Percentiles rank a stretch among this genome's conserved stretches.
These are phyloP conservation scores for Leccinum barrowsii DNA, from an alignment of 768 basidiomycete species.

Conservation along the genomic window DNA sequence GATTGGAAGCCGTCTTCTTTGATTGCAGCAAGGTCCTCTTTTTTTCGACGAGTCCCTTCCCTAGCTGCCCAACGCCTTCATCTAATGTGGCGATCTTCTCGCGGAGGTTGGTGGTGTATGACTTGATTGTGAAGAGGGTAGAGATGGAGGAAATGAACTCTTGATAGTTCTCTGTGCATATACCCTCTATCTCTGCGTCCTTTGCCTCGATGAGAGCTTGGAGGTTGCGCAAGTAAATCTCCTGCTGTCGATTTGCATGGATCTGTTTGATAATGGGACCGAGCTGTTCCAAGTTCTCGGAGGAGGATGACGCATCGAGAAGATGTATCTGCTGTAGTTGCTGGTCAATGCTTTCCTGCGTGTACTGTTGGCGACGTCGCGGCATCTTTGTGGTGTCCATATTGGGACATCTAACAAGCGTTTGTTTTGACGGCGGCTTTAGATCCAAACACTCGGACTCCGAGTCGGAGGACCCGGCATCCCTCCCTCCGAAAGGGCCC, in stretches of 20 bases:
- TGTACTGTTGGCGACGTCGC: slow-evolving; percentile 67
- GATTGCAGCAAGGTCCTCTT: slow-evolving; percentile 86
- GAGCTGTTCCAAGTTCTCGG: slow-evolving; percentile 93
- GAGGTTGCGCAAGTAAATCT: slow-evolving; percentile 81
- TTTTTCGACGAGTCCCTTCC: slow-evolving; percentile 86
- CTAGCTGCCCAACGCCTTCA: slow-evolving; percentile 82
- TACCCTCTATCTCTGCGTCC: slow-evolving; percentile 93
- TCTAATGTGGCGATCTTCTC: slow-evolving; percentile 90
- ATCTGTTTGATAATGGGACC: slow-evolving; percentile 95
- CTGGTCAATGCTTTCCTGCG: slow-evolving; percentile 81
- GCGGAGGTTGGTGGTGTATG: slow-evolving; percentile 91
- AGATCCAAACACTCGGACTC: slow-evolving; percentile 32
- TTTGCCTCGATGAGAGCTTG: slow-evolving; percentile 90
- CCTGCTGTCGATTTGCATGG: slow-evolving; percentile 83
- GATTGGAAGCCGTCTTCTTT: slow-evolving; percentile 88
- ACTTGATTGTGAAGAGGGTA: slow-evolving; percentile 93
- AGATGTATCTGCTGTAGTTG: slow-evolving; percentile 91
- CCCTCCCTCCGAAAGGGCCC: neutral
- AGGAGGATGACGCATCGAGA: slow-evolving; percentile 80
- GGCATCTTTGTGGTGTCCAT: slow-evolving; percentile 48
- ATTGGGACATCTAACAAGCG: slow-evolving; percentile 10
- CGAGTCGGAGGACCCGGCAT: neutral
- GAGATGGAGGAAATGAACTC: slow-evolving; percentile 97
- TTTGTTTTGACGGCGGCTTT: slow-evolving; percentile 39
- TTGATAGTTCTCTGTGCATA: slow-evolving; percentile 95